Base-by-base conservation (phyloP, 2,329 filamentous ascomycete species). In the Mariannaea sp. region DNA sequence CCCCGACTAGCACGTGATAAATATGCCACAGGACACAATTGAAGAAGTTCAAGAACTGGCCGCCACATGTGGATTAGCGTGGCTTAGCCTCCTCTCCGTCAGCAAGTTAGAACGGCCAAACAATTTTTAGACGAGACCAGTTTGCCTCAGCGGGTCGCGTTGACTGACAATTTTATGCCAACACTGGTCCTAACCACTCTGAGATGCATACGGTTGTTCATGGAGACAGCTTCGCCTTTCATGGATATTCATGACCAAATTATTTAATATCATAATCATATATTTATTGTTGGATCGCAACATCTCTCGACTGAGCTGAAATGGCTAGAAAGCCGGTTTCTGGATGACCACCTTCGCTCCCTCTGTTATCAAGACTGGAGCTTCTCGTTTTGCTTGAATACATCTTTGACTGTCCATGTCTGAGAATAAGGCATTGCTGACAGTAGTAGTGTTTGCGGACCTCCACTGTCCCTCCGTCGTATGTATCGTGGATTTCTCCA, bases 1-100 rank as follows among this genome's bases (percentile, higher is more conserved):
- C 44, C 36, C 55, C 36, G 36, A 41, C 32, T 39, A 48, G 14
- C 65, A 67, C 65, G 64, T 67, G 64, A 44, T 13, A 7, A 2
- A 2, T 13, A 8, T 29, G 45, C 6, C 1, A 7, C 17, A 13
- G 19, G 6, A 22, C 12, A 24, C 24, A 17, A 35, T 41, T 32
- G 17, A 45, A 4, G 8, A 27, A 20, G 42, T 33, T 2, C 8
- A 14, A 7, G 6, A 39, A 16, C 3, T 17, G 14, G 16, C n/a
- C 36, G 43, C 43, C 43, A 46, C 43, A 19, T 46, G 30, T 45
- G 30, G 29, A 29, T 38, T 19, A 4, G 20, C 7, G 39, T 26
- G 14, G 24, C 9, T 17, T 8, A 24, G 22, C 22, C 8, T 24
- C 8, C 8, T 24, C 22, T 24, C 8, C 5, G 22, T n/a, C n/a